Evolutionary conservation across 2,329 filamentous ascomycete species (phyloP).

Genomic region (Chrysosporium keratinophilum): DNA sequence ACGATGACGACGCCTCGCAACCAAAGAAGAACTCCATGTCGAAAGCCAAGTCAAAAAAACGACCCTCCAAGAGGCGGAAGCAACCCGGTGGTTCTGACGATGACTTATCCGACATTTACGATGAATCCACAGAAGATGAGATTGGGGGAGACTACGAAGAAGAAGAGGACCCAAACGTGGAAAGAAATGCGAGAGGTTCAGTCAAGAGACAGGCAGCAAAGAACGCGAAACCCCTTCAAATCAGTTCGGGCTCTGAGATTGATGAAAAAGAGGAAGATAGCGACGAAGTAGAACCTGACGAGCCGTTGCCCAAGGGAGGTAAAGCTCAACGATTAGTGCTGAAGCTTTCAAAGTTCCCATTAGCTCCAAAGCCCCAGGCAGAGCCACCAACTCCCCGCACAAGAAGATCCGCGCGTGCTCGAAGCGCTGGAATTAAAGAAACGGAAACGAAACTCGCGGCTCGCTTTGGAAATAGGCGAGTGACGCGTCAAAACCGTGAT

Average conservation of each 20-base stretch:
- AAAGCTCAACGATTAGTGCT: constrained; percentile 20
- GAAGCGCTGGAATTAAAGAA: constrained; percentile 24
- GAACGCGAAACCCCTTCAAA: constrained; percentile 45
- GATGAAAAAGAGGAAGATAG: constrained; percentile 10
- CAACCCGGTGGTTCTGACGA: constrained; percentile 37
- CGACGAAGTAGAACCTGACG: constrained; percentile 21
- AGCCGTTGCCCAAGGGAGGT: constrained; percentile 21
- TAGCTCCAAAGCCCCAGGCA: constrained; percentile 12
- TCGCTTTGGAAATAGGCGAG: constrained; percentile 37
- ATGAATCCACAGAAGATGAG: constrained; percentile 9
- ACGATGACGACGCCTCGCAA: constrained; percentile 29
- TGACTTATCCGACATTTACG: constrained; percentile 36
- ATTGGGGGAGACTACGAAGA: constrained; percentile 23
- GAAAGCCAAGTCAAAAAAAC: constrained; percentile 25
- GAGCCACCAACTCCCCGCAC: constrained; percentile 18
- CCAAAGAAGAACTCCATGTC: constrained; percentile 23
- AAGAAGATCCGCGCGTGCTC: constrained; percentile 21
- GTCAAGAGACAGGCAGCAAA: constrained; percentile 47
- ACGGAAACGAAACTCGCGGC: constrained; percentile 4
- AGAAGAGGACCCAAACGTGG: constrained; percentile 30
- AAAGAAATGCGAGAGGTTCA: constrained; percentile 49
- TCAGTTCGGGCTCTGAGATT: constrained; percentile 27
- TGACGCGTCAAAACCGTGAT: constrained; percentile 50
- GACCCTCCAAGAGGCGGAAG: constrained; percentile 26
- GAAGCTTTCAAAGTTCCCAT: constrained; percentile 12